A percentile compares a stretch with the other conserved stretches of the same genome.
These are phyloP conservation scores for Aspergillus texensis DNA, from an alignment of 2,329 filamentous ascomycete genomes.

Conservation along the genomic window DNA sequence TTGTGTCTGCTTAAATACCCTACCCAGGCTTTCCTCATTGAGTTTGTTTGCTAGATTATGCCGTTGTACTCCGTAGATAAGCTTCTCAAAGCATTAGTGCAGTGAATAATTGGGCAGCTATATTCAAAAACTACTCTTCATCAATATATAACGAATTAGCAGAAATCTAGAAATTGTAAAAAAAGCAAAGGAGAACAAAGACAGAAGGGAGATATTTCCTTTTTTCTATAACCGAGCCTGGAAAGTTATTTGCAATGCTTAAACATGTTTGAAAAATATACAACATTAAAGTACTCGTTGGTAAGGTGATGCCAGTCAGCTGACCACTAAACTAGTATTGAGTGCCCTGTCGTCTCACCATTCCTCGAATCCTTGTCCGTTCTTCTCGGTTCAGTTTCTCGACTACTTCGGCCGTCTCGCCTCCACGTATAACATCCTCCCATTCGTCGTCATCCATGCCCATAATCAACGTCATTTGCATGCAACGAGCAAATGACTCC, in stretches of 20 bases:
- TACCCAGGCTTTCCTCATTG: too few species aligned
- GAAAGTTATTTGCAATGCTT: background rate
- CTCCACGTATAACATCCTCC: slow-evolving; percentile 69
- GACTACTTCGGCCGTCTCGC: slow-evolving; percentile 53
- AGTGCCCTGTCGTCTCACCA: slow-evolving; percentile 53
- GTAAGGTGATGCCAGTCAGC: background rate
- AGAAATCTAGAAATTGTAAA: background rate
- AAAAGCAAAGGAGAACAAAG: background rate
- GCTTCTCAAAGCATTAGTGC: too few species aligned
- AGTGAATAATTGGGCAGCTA: too few species aligned
- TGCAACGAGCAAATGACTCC: slow-evolving; percentile 74
- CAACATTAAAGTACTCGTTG: background rate
- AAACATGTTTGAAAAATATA: background rate
- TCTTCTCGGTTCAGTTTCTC: slow-evolving; percentile 74
- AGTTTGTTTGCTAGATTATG: too few species aligned
- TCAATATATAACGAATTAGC: too few species aligned
- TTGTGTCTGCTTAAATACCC: too few species aligned
- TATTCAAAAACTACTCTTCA: too few species aligned
- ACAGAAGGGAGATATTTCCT: background rate
- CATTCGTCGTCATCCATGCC: slow-evolving; percentile 97
- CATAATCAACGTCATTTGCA: slow-evolving; percentile 81
- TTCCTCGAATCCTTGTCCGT: slow-evolving; percentile 68
- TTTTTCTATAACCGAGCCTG: background rate
- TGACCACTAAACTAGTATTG: background rate
- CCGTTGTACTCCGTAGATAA: too few species aligned